These are phyloP conservation scores for Nemania abortiva DNA, from an alignment of 2,329 filamentous ascomycete genomes.

Conservation along the genomic window DNA sequence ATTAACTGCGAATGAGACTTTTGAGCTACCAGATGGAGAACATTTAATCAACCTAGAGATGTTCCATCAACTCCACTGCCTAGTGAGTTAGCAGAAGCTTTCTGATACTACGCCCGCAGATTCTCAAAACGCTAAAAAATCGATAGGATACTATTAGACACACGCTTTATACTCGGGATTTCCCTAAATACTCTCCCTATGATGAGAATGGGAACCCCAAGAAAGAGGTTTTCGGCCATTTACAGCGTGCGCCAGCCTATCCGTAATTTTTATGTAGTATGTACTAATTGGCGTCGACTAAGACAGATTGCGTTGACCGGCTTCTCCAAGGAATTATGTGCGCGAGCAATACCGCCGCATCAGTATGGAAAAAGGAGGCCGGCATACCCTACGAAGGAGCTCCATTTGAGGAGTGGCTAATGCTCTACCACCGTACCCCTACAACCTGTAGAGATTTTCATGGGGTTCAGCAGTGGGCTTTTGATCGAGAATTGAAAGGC, in stretches of 20 bases:
- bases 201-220: slow-evolving; percentile 9
- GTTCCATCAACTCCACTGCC: slow-evolving; percentile 16
- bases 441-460: slow-evolving; percentile 8
- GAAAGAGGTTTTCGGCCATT: neutral
- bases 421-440: neutral
- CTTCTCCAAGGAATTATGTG: slow-evolving; percentile 15
- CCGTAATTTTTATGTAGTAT: neutral
- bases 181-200: slow-evolving; percentile 7
- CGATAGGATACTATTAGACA: slow-evolving; percentile 11
- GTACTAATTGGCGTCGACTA: neutral
- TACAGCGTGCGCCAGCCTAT: neutral
- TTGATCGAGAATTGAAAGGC: slow-evolving; percentile 3
- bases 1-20: neutral
- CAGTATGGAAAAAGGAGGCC: neutral
- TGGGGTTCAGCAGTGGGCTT: slow-evolving; percentile 4
- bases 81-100: neutral
- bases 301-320: slow-evolving; percentile 19
- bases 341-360: slow-evolving; percentile 13
- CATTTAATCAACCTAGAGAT: slow-evolving; percentile 14
- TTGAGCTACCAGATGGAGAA: slow-evolving; percentile 1
- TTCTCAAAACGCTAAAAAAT: neutral
- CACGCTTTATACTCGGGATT: slow-evolving; percentile 6
- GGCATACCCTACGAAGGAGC: slow-evolving; percentile 1
- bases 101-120: neutral
- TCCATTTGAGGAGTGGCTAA: slow-evolving; percentile 10